These are phyloP conservation scores for Lentithecium fluviatile DNA, from an alignment of 495 filamentous ascomycete species.

Conservation along the genomic window DNA sequence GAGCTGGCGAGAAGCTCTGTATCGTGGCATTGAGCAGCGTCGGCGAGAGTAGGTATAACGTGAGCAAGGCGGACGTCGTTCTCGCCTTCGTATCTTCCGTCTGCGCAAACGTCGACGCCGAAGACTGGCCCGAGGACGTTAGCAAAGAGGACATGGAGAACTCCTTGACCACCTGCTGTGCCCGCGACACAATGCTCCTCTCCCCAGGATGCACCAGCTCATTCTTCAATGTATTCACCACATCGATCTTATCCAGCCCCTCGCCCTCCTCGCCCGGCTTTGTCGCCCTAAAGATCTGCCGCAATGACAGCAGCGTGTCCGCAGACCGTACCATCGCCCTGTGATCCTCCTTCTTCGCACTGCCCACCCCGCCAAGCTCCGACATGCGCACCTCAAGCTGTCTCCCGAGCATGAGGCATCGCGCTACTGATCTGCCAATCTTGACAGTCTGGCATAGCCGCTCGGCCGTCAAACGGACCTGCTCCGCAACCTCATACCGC, in stretches of 20 bases:
- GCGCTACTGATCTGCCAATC: conserved; percentile 69
- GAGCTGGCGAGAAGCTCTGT: conserved; percentile 61
- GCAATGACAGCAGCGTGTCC: conserved; percentile 69
- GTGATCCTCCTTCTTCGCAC: conserved; percentile 59
- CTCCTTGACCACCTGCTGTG: conserved; percentile 77
- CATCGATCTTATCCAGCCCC: conserved; percentile 68
- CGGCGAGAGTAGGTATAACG: conserved; percentile 80
- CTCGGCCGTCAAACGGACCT: conserved; percentile 68
- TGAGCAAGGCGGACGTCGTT: conserved; percentile 69
- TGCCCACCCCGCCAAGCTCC: conserved; percentile 51
- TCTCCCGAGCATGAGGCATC: conserved; percentile 74
- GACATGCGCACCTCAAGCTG: conserved; percentile 82
- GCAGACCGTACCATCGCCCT: conserved; percentile 75
- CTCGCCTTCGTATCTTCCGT: conserved; percentile 73
- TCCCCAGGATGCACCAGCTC: conserved; percentile 70
- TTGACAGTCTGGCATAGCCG: conserved; percentile 76
- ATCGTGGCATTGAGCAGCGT: conserved; percentile 41
- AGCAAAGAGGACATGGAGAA: conserved; percentile 75
- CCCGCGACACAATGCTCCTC: conserved; percentile 60
- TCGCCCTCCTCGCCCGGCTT: conserved; percentile 70
- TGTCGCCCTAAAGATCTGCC: conserved; percentile 66
- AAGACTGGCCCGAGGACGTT: conserved; percentile 26
- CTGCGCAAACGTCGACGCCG: conserved; percentile 68
- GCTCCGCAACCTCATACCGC: conserved; percentile 76
- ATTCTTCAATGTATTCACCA: conserved; percentile 63